A percentile compares a stretch with the other conserved stretches of the same genome.
These are phyloP conservation scores for Rubroboletus pulcherrimus DNA, from an alignment of 768 basidiomycete species.

Conservation along the genomic window DNA sequence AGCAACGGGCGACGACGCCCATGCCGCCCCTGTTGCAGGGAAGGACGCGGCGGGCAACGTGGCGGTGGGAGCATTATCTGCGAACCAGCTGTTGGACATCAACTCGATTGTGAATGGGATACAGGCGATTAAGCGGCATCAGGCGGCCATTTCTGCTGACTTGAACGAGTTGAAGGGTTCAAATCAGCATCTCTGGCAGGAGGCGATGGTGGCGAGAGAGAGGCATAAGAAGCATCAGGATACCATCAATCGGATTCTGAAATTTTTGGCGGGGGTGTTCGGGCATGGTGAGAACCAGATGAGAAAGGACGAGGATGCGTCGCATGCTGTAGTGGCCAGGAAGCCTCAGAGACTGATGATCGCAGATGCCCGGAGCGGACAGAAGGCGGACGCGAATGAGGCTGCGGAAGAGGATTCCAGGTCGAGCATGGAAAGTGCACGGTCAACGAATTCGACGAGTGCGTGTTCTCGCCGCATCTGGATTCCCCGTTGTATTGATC, in stretches of 20 bases:
- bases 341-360: constrained; percentile 64
- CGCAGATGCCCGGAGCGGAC: constrained; percentile 41
- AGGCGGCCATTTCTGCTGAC: constrained; percentile 86
- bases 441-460: constrained; percentile 16
- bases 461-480: not conserved
- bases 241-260: constrained; percentile 91
- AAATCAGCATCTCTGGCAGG: constrained; percentile 91
- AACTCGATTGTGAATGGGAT: constrained; percentile 79
- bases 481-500: not conserved
- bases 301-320: constrained; percentile 31
- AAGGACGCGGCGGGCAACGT: constrained; percentile 16
- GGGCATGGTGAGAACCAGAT: constrained; percentile 47
- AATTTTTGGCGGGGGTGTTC: constrained; percentile 93
- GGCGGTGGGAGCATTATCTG: constrained; percentile 29
- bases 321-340: constrained; percentile 46
- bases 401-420: constrained; percentile 40
- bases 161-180: constrained; percentile 83
- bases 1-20: constrained; percentile 33
- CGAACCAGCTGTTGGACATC: constrained; percentile 66
- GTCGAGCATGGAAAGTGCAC: constrained; percentile 27
- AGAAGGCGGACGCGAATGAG: constrained; percentile 36
- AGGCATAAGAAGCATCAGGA: constrained; percentile 92
- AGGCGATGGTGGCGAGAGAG: constrained; percentile 72
- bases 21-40: constrained; percentile 1
- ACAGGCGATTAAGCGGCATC: constrained; percentile 84